Evolutionary conservation across 2,329 filamentous ascomycete species (phyloP).

Genomic region (Ascochyta fabae): DNA sequence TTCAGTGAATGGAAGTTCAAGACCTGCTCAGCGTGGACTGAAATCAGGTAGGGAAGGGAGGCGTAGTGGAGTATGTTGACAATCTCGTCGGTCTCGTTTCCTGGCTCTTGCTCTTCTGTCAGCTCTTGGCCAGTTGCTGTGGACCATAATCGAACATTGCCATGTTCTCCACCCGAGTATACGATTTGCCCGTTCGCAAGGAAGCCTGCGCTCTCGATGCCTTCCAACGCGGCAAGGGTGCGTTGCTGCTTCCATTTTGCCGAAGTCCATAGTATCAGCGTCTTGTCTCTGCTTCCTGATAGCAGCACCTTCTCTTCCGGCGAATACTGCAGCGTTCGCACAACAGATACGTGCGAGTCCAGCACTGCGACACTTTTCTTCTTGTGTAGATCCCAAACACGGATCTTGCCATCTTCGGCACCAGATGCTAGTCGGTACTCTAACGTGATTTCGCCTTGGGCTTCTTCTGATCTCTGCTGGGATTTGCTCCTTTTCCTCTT

Average conservation of each 20-base stretch:
- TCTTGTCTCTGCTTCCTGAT: slow-evolving; percentile 90
- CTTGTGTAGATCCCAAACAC: slow-evolving; percentile 90
- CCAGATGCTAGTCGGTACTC: slow-evolving; percentile 86
- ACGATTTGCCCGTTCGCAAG: slow-evolving; percentile 72
- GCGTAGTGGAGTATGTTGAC: slow-evolving; percentile 72
- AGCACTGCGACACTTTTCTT: slow-evolving; percentile 76
- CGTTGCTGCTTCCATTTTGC: slow-evolving; percentile 82
- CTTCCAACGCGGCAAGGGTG: slow-evolving; percentile 83
- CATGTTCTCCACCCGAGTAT: slow-evolving; percentile 85
- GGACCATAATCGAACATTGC: slow-evolving; percentile 83
- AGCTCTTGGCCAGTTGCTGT: slow-evolving; percentile 78
- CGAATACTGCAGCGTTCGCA: slow-evolving; percentile 86
- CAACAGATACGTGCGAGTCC: slow-evolving; percentile 93
- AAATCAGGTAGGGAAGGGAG: slow-evolving; percentile 73
- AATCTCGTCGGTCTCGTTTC: slow-evolving; percentile 69
- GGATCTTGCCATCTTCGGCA: slow-evolving; percentile 90
- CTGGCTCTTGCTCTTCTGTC: slow-evolving; percentile 72
- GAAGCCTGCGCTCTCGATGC: slow-evolving; percentile 84
- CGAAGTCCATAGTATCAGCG: slow-evolving; percentile 89
- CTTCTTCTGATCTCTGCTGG: slow-evolving; percentile 53
- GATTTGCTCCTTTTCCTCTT: slow-evolving; percentile 52
- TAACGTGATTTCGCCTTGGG: slow-evolving; percentile 56
- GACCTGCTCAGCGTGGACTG: slow-evolving; percentile 88
- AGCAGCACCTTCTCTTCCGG: slow-evolving; percentile 75
- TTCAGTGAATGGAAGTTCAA: slow-evolving; percentile 73